Percentiles rank a stretch among this genome's conserved stretches.
Evolutionary conservation across 2,329 filamentous ascomycete species (phyloP).

Genomic region (Amauroascus niger): DNA sequence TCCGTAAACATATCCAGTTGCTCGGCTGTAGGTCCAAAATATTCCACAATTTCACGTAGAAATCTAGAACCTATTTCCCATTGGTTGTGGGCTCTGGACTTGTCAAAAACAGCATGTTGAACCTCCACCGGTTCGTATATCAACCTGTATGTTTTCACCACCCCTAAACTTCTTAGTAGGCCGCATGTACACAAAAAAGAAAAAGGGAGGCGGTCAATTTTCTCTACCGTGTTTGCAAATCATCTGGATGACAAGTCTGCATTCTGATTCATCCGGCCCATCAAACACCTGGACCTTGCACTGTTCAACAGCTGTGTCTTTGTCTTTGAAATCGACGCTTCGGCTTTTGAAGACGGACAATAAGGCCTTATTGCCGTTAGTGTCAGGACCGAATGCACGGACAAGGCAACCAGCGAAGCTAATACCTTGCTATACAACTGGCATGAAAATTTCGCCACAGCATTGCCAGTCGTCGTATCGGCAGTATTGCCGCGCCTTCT

Average conservation of each 20-base stretch:
- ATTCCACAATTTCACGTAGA: constrained; percentile 52
- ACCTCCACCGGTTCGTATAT: constrained; percentile 54
- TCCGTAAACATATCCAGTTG: constrained; percentile 54
- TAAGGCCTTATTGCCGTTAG: constrained; percentile 34
- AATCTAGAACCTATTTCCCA: constrained; percentile 51
- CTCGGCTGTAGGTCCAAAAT: constrained; percentile 55
- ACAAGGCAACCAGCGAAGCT: not conserved
- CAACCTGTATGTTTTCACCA: constrained; percentile 56
- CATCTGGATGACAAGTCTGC: constrained; percentile 53
- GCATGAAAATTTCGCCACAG: constrained; percentile 47
- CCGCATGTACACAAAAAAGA: not conserved
- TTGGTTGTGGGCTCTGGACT: constrained; percentile 44
- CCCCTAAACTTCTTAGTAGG: constrained; percentile 34
- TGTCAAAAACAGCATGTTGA: constrained; percentile 56
- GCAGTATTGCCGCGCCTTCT: constrained; percentile 19
- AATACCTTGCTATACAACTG: constrained; percentile 49
- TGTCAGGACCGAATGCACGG: not conserved
- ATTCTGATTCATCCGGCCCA: constrained; percentile 46
- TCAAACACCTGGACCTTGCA: constrained; percentile 55
- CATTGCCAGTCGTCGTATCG: constrained; percentile 17
- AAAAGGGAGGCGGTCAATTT: not conserved
- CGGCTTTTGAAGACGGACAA: constrained; percentile 55
- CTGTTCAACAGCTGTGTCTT: constrained; percentile 51
- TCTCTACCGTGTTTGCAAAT: constrained; percentile 48
- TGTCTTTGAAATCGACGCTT: constrained; percentile 44